phyloP scores from a whole-genome alignment of 495 filamentous ascomycete species.

The Aspergillus hancockii region DNA sequence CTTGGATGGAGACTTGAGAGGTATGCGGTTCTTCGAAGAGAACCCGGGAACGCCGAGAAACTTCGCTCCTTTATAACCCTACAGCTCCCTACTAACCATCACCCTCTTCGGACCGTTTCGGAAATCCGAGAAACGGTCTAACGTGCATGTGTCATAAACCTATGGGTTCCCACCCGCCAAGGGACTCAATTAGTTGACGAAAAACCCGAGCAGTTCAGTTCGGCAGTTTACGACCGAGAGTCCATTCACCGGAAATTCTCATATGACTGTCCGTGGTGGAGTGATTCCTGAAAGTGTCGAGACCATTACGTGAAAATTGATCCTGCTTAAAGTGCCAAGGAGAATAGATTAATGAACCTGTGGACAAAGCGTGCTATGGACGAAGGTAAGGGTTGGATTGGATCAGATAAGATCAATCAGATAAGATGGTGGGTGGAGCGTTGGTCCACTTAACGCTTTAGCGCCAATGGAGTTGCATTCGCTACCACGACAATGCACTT shows the following conservation, averaged over 20 bases:
- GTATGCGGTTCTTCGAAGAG: not conserved
- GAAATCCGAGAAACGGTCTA: not conserved
- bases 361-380: slow-evolving; percentile 8
- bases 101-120: slow-evolving; percentile 1
- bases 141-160: slow-evolving; percentile 6
- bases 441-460: not conserved
- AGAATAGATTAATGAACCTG: slow-evolving; percentile 16
- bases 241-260: slow-evolving; percentile 3
- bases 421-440: slow-evolving; percentile 22
- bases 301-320: not conserved
- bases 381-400: slow-evolving; percentile 6
- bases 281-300: not conserved
- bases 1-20: not conserved
- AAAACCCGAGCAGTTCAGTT: not conserved
- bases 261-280: not conserved
- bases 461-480: slow-evolving; percentile 5
- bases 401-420: slow-evolving; percentile 18
- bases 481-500: not conserved
- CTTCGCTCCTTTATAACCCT: slow-evolving; percentile 8
- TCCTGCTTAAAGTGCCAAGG: slow-evolving; percentile 12
- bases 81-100: not conserved
- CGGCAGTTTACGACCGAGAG: not conserved
- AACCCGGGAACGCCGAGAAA: not conserved
- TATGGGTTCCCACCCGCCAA: slow-evolving; percentile 8
- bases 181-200: slow-evolving; percentile 1